These are phyloP conservation scores for Piper longum DNA, from an alignment of 164 flowering plant species.

Conservation along the genomic window DNA sequence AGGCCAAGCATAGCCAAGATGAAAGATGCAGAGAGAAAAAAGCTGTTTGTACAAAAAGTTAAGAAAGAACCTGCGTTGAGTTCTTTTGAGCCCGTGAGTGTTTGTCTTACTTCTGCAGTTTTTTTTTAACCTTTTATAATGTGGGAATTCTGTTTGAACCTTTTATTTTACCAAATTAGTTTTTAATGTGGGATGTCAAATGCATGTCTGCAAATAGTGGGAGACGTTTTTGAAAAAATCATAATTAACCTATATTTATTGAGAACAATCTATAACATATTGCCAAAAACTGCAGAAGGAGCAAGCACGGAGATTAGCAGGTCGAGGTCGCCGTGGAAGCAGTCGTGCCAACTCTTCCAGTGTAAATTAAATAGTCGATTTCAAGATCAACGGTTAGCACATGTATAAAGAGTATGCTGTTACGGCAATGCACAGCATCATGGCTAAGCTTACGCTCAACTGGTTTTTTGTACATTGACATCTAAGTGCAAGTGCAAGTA, in stretches of 20 bases:
- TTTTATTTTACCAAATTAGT: no score
- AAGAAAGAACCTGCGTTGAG: constrained; percentile 19
- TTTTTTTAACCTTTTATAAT: neutral
- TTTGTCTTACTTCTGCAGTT: neutral
- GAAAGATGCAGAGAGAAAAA: constrained; percentile 66
- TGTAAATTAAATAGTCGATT: no score
- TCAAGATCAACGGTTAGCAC: no score
- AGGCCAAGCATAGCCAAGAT: constrained; percentile 71
- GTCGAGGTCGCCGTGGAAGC: constrained; percentile 35
- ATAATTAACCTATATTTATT: no score
- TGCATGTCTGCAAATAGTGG: no score
- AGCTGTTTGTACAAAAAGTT: constrained; percentile 22
- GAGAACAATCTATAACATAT: neutral
- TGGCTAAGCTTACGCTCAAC: neutral
- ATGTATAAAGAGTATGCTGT: neutral
- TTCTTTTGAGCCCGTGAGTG: constrained; percentile 8
- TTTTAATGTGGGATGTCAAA: no score
- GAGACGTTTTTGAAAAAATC: no score
- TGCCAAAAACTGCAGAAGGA: constrained; percentile 19
- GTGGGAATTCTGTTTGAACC: neutral
- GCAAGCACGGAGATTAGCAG: constrained; percentile 13
- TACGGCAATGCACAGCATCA: neutral
- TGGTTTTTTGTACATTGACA: neutral
- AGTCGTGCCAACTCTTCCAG: constrained; percentile 15
- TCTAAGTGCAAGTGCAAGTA: no score